Base-by-base conservation (phyloP, 1,284 basidiomycete genomes). In the Anthracocystis setariae region DNA sequence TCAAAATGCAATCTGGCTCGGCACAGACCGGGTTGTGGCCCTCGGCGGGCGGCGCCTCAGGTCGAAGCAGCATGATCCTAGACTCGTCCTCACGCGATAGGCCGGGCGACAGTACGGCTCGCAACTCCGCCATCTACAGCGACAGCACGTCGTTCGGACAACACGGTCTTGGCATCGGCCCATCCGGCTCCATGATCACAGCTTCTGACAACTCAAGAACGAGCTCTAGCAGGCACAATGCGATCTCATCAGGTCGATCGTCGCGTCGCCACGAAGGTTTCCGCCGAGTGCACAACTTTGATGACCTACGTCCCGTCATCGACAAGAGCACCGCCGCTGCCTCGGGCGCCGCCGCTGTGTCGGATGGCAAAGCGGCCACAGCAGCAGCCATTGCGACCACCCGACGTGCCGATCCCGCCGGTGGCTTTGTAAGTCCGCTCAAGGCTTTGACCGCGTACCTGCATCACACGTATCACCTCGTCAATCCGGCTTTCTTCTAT, bases 381-480 rank as follows among this genome's bases (percentile, higher is more conserved):
- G 69, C 63, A 15, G 75, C 73, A 7, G 61, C 61, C 4, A 44
- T 51, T n/a, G 65, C 73, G 12, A 71, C 62, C 3, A 54, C 57
- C 15, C 58, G 79, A 7, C 61, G 80, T 29, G 80, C 80, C 4
- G 80, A 82, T 54, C 80, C 80, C 9, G 59, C 73, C 9, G 80
- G 81, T 24, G 81, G 79, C 17, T 77, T 72, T 25, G 79, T 82
- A 32, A 81, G 80, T 42, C 79, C 80, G 25, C 73, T 82, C 45
- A 82, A 82, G 51, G 81, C 81, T 8, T 57, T 82, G 52, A 80
- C 81, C 23, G 70, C 80, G 20, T 82, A 82, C 39, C 56, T 82
- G 47, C 81, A 82, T 51, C 81, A 82, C 68, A 82, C 81, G 9
- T 82, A 82, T 48, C 81, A 82, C 42, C 72, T 82, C 33, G 80